Base-by-base conservation (phyloP, 2,329 filamentous ascomycete genomes). In the Helotiales sp. region DNA sequence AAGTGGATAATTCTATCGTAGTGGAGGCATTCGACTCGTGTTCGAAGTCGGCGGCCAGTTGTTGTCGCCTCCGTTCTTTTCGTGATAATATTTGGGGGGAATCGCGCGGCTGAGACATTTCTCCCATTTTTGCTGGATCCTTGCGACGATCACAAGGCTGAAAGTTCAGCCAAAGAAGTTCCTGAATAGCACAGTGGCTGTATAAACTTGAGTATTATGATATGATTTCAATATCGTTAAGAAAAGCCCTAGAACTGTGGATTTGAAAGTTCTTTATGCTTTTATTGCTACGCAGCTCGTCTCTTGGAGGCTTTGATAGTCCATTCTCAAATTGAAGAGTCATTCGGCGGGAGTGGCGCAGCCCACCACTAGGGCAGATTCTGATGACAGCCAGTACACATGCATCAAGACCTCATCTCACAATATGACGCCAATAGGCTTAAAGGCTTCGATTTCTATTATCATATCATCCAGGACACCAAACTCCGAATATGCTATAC, bases 401-500 rank as follows among this genome's bases (percentile, higher is more conserved):
- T 13, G 17, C 2, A 24, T 17, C 44, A 30, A 30, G 19, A 5
- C 31, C 19, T 44, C 40, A 44, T 3, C 4, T 7, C 34, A 38
- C 22, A 5, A 19, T n/a, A 17, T 17, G 17, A 48, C 7, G 2
- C 22, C 3, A 29, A n/a, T 9, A 47, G n/a, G 42, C n/a, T 47
- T 22, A 19, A 22, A 3, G 42, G 7, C 10, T 29, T 42, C n/a
- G n/a, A 42, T 27, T 48, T 36, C 29, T 46, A 54, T 50, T 51
- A 46, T 38, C 33, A 34, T 30, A 44, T 44, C 42, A 54, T 59
- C 59, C 40, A 50, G 31, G 52, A 61, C 65, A 55, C 65, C 65
- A 31, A 47, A 63, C 63, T 65, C 62, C 65, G 42, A 42, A 44
- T 55, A 19, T 57, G 52, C 30, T 51, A 58, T 60, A 30, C 9